phyloP scores from a whole-genome alignment of 345 rosid species.

The Moricandia moricandioides region DNA sequence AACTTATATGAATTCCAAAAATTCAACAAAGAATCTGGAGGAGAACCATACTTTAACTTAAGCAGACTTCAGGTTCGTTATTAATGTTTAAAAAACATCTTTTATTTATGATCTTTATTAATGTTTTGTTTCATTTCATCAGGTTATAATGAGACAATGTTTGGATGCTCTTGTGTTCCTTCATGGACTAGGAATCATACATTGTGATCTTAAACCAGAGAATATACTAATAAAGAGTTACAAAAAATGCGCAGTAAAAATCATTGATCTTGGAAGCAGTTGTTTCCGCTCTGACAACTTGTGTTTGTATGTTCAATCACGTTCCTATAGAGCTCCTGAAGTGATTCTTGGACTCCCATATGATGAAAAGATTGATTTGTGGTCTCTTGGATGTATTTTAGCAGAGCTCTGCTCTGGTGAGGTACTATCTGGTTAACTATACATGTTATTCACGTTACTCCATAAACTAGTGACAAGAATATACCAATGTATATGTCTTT shows the following conservation, averaged over 20 bases:
- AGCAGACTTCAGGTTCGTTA: slow-evolving; percentile 77
- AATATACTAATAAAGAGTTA: slow-evolving; percentile 86
- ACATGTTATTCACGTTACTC: neutral
- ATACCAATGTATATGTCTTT: neutral
- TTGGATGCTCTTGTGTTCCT: slow-evolving; percentile 86
- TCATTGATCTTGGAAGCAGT: slow-evolving; percentile 99
- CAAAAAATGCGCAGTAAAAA: slow-evolving; percentile 67
- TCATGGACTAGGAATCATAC: slow-evolving; percentile 82
- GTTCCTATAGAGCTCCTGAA: slow-evolving; percentile 97
- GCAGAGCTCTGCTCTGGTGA: slow-evolving; percentile 92
- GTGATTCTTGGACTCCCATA: slow-evolving; percentile 92
- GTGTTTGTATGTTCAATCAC: slow-evolving; percentile 86
- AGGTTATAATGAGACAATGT: slow-evolving; percentile 85
- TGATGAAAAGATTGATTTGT: slow-evolving; percentile 81
- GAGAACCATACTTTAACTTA: slow-evolving; percentile 67
- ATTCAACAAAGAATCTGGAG: slow-evolving; percentile 79
- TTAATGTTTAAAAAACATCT: neutral
- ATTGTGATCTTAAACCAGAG: slow-evolving; percentile 96
- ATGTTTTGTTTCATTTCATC: slow-evolving; percentile 15
- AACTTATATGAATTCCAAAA: slow-evolving; percentile 91
- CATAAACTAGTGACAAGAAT: neutral
- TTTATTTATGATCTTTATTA: neutral
- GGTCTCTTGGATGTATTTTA: slow-evolving; percentile 96
- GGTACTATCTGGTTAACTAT: slow-evolving; percentile 44
- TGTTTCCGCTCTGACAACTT: slow-evolving; percentile 81